phyloP scores from a whole-genome alignment of 2,329 filamentous ascomycete species.

The Scedosporium apiospermum region DNA sequence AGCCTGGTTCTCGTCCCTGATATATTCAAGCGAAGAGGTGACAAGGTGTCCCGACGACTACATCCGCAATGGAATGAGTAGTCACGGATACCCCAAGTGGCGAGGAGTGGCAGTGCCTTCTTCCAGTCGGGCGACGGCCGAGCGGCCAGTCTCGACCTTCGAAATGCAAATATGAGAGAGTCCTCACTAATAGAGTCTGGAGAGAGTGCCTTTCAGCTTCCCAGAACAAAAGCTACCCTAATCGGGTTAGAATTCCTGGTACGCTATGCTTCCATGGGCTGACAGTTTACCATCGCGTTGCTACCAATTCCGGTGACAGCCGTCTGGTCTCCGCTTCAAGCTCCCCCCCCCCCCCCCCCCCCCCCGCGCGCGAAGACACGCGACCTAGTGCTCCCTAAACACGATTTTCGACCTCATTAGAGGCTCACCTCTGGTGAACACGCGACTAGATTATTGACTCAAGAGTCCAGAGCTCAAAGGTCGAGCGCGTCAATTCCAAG shows the following conservation, averaged over 20 bases:
- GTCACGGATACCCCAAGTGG: not conserved
- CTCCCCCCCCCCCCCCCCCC: too few species aligned
- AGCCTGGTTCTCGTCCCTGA: not conserved
- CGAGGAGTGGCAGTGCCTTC: not conserved
- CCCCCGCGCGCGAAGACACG: too few species aligned
- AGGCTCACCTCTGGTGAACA: not conserved
- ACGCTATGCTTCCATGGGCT: not conserved
- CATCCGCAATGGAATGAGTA: not conserved
- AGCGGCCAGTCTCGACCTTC: not conserved
- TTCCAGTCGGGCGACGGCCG: not conserved
- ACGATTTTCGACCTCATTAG: not conserved
- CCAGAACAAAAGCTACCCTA: not conserved
- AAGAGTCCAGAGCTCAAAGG: not conserved
- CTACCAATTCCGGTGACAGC: not conserved
- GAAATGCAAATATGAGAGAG: too few species aligned
- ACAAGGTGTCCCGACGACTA: not conserved
- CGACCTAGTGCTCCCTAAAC: not conserved
- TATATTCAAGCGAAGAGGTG: not conserved
- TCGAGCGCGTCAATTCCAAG: not conserved
- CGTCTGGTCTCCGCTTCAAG: not conserved
- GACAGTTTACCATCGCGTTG: not conserved
- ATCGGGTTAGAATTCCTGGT: not conserved
- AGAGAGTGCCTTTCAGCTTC: too few species aligned
- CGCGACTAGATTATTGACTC: not conserved
- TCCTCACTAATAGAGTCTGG: too few species aligned